Evolutionary conservation across 352 stramenopile genomes (phyloP).

Genomic region (Phytophthora podocarpi): DNA sequence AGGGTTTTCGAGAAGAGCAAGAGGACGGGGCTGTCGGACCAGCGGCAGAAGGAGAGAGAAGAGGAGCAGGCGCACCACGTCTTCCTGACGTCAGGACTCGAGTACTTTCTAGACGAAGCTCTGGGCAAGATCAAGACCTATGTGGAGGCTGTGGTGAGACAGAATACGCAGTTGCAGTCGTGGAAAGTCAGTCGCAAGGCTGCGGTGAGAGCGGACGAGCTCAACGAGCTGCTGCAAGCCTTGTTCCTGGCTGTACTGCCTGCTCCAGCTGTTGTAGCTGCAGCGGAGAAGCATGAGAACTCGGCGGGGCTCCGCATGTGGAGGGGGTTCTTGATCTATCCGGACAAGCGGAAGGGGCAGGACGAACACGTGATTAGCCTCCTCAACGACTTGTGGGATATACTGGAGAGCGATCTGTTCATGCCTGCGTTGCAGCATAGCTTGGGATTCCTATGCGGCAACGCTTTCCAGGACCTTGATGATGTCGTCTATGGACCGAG

Average conservation of each 20-base stretch:
- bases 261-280: conserved; percentile 24
- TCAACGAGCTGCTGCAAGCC: conserved; percentile 75
- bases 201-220: conserved; percentile 66
- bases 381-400: conserved; percentile 83
- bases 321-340: conserved; percentile 77
- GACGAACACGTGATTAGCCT: conserved; percentile 79
- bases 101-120: conserved; percentile 81
- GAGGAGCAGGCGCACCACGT: conserved; percentile 61
- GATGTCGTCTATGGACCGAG: conserved; percentile 68
- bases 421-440: conserved; percentile 71
- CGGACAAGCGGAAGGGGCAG: conserved; percentile 69
- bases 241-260: conserved; percentile 68
- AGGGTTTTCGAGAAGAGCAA: conserved; percentile 73
- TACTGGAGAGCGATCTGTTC: conserved; percentile 82
- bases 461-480: conserved; percentile 83
- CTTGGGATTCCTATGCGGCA: conserved; percentile 75
- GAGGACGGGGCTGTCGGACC: conserved; percentile 3
- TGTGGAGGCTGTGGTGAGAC: conserved; percentile 57
- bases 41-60: conserved; percentile 22
- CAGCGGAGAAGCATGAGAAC: conserved; percentile 36
- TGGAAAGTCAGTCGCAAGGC: conserved; percentile 81
- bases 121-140: conserved; percentile 62
- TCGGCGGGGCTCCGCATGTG: conserved; percentile 46
- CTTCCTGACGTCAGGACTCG: conserved; percentile 76
- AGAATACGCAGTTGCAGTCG: conserved; percentile 60